Evolutionary conservation across 2,329 filamentous ascomycete species (phyloP).

Genomic region (Alternaria sp.): DNA sequence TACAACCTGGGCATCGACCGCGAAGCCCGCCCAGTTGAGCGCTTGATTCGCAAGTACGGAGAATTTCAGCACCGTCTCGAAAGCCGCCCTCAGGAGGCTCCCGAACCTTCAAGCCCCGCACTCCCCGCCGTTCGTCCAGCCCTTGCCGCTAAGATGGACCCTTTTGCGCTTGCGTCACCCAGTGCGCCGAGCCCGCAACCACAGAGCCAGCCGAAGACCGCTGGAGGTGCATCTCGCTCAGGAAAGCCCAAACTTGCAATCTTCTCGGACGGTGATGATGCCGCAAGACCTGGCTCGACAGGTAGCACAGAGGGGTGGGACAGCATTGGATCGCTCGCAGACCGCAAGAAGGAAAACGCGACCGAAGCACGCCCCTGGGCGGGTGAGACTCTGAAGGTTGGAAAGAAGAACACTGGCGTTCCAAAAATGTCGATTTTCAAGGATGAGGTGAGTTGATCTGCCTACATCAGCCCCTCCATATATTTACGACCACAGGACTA

Average conservation of each 20-base stretch:
- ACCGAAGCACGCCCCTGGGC: constrained; percentile 88
- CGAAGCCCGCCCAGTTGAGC: constrained; percentile 81
- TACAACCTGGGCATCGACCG: constrained; percentile 89
- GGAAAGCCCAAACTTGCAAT: constrained; percentile 85
- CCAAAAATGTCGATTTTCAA: constrained; percentile 93
- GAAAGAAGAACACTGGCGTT: constrained; percentile 77
- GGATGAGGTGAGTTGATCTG: constrained; percentile 80
- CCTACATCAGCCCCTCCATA: constrained; percentile 48
- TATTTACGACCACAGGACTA: constrained; percentile 76
- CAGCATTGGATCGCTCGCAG: constrained; percentile 82
- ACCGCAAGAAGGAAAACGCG: constrained; percentile 93
- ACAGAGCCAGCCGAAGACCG: constrained; percentile 53
- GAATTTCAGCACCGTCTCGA: constrained; percentile 86
- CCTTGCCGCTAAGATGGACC: constrained; percentile 84
- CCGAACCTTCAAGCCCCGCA: constrained; percentile 83
- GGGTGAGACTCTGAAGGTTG: constrained; percentile 87
- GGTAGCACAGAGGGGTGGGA: constrained; percentile 81
- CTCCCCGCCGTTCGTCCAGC: constrained; percentile 83
- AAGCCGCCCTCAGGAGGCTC: constrained; percentile 66
- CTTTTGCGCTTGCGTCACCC: constrained; percentile 65
- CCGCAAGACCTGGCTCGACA: constrained; percentile 63
- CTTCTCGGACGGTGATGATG: constrained; percentile 78
- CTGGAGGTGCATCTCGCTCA: constrained; percentile 65
- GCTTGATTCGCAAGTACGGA: constrained; percentile 85
- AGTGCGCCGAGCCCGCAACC: constrained; percentile 72